Percentiles rank a stretch among this genome's conserved stretches.
These are phyloP conservation scores for Rosa lucieae DNA, from an alignment of 306 rosid species.

Conservation along the genomic window DNA sequence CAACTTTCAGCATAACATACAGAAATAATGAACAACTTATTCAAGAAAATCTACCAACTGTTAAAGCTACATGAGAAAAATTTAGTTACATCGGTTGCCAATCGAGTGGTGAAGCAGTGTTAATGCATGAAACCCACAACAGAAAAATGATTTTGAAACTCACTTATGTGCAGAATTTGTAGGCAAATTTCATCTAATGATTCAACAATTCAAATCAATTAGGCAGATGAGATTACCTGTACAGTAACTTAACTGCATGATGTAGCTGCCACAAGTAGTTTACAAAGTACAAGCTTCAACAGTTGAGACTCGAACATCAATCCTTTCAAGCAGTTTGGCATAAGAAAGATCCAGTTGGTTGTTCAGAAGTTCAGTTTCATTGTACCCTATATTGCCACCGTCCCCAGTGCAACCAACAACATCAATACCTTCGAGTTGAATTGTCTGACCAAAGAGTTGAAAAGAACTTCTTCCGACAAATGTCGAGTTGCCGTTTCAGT, in stretches of 20 bases:
- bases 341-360: constrained; percentile 40
- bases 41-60: not conserved
- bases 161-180: no score
- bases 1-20: not conserved
- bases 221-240: constrained; percentile 7
- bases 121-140: not conserved
- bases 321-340: constrained; percentile 26
- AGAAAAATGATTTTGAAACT: not conserved
- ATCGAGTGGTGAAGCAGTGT: not conserved
- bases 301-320: constrained; percentile 41
- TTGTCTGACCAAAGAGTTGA: constrained; percentile 58
- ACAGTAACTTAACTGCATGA: constrained; percentile 46
- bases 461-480: constrained; percentile 42
- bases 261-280: constrained; percentile 34
- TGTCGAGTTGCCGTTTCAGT: constrained; percentile 33
- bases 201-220: no score
- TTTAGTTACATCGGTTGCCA: not conserved
- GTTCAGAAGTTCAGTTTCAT: constrained; percentile 30
- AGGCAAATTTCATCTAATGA: no score
- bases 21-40: not conserved
- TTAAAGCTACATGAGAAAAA: no score
- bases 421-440: constrained; percentile 39
- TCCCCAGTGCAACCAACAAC: constrained; percentile 25
- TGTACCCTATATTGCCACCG: constrained; percentile 31
- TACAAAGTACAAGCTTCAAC: constrained; percentile 42